Evolutionary conservation across 805 yeast genomes (phyloP).

Genomic region (Teunomyces kruisii): DNA sequence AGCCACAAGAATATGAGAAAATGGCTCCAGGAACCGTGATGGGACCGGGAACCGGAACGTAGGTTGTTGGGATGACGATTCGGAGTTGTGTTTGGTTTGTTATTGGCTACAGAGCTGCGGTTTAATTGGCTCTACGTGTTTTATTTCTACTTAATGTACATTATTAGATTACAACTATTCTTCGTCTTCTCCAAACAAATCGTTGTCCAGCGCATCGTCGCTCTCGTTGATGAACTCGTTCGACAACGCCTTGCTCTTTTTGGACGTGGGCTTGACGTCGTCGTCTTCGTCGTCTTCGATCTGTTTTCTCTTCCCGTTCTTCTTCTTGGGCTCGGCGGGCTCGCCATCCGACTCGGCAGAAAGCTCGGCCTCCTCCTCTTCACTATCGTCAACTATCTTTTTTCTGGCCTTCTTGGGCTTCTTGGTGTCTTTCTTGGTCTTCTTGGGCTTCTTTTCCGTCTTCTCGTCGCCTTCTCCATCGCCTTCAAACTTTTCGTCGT

Average conservation of each 20-base stretch:
- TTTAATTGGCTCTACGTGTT: background rate
- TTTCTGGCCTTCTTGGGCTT: constrained; percentile 25
- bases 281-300: constrained; percentile 38
- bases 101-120: too few species aligned
- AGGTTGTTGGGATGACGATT: too few species aligned
- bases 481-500: constrained; percentile 24
- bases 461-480: constrained; percentile 11
- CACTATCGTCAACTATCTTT: constrained; percentile 34
- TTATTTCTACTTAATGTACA: background rate
- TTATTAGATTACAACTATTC: constrained; percentile 10
- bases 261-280: constrained; percentile 35
- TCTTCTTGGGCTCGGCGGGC: background rate
- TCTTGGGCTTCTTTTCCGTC: constrained; percentile 20
- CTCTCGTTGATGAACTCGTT: constrained; percentile 43
- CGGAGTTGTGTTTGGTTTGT: background rate
- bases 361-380: constrained; percentile 16
- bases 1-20: constrained; percentile 39
- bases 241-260: constrained; percentile 26
- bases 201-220: constrained; percentile 43
- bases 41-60: too few species aligned
- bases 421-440: constrained; percentile 16
- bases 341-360: constrained; percentile 7
- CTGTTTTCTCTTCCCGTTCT: constrained; percentile 22
- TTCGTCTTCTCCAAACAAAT: constrained; percentile 29
- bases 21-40: constrained; percentile 31